phyloP scores from a whole-genome alignment of 1,284 basidiomycete genomes.

The Apiotrichum brassicae region DNA sequence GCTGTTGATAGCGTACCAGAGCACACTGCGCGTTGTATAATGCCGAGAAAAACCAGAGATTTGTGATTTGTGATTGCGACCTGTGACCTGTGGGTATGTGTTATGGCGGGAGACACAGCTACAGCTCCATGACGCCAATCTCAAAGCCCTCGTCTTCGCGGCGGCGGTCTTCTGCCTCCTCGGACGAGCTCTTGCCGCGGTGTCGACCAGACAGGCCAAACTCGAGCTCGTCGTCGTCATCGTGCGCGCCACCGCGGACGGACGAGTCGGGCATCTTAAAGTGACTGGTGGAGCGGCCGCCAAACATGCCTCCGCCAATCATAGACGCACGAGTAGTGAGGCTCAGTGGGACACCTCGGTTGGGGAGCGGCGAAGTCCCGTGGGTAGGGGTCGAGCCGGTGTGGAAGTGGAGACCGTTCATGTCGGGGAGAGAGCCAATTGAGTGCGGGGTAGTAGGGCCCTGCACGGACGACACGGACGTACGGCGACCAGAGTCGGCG shows the following conservation, averaged over 20 bases:
- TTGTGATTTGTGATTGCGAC: no score
- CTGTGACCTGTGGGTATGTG: no score
- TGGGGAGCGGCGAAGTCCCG: slow-evolving; percentile 24
- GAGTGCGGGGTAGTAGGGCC: slow-evolving; percentile 30
- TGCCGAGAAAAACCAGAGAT: no score
- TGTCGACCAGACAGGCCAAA: slow-evolving; percentile 6
- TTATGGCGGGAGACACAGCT: no score
- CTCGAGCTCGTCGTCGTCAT: slow-evolving; percentile 32
- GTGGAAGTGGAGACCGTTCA: slow-evolving; percentile 37
- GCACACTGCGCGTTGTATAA: no score
- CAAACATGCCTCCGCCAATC: slow-evolving; percentile 42
- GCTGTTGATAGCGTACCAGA: no score
- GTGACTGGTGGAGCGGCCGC: slow-evolving; percentile 8
- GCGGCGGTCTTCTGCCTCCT: slow-evolving; percentile 33
- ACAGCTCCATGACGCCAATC: slow-evolving; percentile 21
- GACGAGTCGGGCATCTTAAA: slow-evolving; percentile 27
- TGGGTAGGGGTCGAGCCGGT: slow-evolving; percentile 15
- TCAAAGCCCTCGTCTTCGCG: slow-evolving; percentile 22
- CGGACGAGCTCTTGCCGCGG: slow-evolving; percentile 22
- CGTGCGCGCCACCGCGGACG: slow-evolving; percentile 31
- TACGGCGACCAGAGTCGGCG: slow-evolving; percentile 8
- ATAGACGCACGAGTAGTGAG: slow-evolving; percentile 31
- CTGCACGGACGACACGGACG: slow-evolving; percentile 17
- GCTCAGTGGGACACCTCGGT: slow-evolving; percentile 20
- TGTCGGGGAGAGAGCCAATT: slow-evolving; percentile 36